Base-by-base conservation (phyloP, 331 rosid genomes). In the Pyracantha coccinea region DNA sequence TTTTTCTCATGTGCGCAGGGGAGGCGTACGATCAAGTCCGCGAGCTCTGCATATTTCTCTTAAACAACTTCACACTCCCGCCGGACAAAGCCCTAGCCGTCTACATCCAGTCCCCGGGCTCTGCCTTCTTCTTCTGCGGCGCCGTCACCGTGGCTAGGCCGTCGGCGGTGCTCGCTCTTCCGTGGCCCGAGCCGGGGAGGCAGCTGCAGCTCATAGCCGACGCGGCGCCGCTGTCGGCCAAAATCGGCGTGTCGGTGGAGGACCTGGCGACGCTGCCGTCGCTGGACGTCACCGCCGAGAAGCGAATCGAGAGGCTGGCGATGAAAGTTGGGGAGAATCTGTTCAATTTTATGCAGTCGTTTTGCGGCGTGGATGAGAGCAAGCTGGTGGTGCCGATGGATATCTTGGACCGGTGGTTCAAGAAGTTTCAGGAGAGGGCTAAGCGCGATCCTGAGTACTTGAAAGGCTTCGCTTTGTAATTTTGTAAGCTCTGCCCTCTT, bases 41-140 rank as follows among this genome's bases (percentile, higher is more conserved):
- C 77, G 93, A 95, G 55, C 68, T 95, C 66, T 95, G 99, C 77
- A 89, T 95, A 53, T 95, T 92, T 85, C 96, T 95, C 31, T 83
- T 92, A 77, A 88, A 90, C 82, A 74, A 53, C 75, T 89, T 89
- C 87, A 86, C 97, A 0, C 99, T 95, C 45, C 97, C 99, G 15
- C 96, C 99, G 45, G 97, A 89, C 57, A 92, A 92, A 73, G 97
- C 99, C 16, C 91, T 92, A n/a, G 97, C 99, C 25, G 91, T 95
- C 20, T 95, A 92, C 88, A 80, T 89, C 78, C 99, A 92, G 45
- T 88, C 99, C 7, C 97, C 99, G 4, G 97, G 96, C 27, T 90
- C 97, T 10, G 78, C 92, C 13, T 95, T 92, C 85, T 81, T 88
- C 27, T 90, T 87, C 84, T 87, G 92, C 60, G 99, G 99, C 65